phyloP scores from a whole-genome alignment of 352 stramenopile species.

The Pythium oligandrum region DNA sequence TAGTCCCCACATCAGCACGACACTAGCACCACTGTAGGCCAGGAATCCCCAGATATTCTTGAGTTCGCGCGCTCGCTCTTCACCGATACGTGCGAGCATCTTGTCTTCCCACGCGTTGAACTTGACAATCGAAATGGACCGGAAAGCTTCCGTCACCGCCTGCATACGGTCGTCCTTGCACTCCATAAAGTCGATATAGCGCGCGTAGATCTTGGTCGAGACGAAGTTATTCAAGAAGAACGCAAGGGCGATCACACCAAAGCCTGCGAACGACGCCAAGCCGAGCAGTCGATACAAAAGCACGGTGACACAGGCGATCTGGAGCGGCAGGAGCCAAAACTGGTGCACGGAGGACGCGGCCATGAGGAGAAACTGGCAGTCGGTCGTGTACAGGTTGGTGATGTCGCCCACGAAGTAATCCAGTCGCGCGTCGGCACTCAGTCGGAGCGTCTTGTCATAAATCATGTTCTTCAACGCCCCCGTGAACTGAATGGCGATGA shows the following conservation, averaged over 20 bases:
- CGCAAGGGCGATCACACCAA: slow-evolving; percentile 34
- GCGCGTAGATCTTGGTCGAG: slow-evolving; percentile 37
- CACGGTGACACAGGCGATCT: slow-evolving; percentile 36
- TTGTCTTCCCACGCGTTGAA: no score
- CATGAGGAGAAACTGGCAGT: slow-evolving; percentile 31
- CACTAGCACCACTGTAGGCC: no score
- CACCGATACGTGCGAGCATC: no score
- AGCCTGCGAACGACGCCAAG: slow-evolving; percentile 29
- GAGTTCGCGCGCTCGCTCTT: no score
- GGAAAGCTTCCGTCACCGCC: no score
- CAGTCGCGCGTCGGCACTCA: slow-evolving; percentile 28
- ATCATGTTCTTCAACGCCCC: slow-evolving; percentile 42
- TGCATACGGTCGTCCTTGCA: no score
- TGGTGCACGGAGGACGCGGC: slow-evolving; percentile 46
- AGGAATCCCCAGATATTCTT: no score
- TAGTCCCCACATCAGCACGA: no score
- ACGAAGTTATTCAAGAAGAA: slow-evolving; percentile 31
- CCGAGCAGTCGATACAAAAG: slow-evolving; percentile 41
- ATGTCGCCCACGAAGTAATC: slow-evolving; percentile 40
- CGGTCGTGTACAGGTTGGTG: slow-evolving; percentile 44
- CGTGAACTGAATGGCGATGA: slow-evolving; percentile 43
- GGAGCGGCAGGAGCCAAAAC: slow-evolving; percentile 45
- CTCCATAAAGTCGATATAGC: slow-evolving; percentile 42
- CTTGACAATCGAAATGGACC: no score
- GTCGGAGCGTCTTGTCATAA: slow-evolving; percentile 33